Evolutionary conservation across 345 rosid species (phyloP).

Genomic region (Dipteronia sinensis): DNA sequence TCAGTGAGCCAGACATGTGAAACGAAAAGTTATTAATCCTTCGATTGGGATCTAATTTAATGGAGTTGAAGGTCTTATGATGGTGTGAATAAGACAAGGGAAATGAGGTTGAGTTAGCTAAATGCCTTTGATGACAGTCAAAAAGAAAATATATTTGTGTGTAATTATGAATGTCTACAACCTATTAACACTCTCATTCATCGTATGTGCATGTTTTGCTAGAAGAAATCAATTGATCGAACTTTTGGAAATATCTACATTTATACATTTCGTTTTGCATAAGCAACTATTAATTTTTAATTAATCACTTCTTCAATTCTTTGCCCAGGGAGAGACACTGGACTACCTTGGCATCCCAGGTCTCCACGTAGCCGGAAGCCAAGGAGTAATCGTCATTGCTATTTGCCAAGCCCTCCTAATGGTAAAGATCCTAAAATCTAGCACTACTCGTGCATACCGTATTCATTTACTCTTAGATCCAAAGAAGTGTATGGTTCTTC

Average conservation of each 20-base stretch:
- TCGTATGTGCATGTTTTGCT: not conserved
- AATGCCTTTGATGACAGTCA: not conserved
- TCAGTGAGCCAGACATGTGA: not conserved
- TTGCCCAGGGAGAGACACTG: conserved; percentile 76
- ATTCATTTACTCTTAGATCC: not conserved
- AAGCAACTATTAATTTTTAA: not conserved
- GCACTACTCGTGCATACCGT: not conserved
- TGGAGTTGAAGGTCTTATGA: not conserved
- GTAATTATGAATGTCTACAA: not conserved
- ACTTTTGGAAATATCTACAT: not conserved
- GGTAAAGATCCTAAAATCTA: conserved; percentile 42
- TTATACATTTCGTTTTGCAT: not conserved
- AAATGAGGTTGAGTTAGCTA: not conserved
- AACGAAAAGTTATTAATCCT: not conserved
- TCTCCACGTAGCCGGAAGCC: conserved; percentile 93
- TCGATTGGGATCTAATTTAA: not conserved
- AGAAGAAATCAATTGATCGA: not conserved
- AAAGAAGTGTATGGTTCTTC: not conserved
- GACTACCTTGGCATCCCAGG: conserved; percentile 96
- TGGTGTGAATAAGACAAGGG: no score
- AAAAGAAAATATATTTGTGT: not conserved
- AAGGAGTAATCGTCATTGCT: conserved; percentile 82
- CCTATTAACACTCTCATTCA: not conserved
- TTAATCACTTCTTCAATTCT: not conserved
- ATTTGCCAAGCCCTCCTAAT: conserved; percentile 87